Evolutionary conservation across 2,329 filamentous ascomycete genomes (phyloP).

Genomic region (Aspergillus arachidicola): DNA sequence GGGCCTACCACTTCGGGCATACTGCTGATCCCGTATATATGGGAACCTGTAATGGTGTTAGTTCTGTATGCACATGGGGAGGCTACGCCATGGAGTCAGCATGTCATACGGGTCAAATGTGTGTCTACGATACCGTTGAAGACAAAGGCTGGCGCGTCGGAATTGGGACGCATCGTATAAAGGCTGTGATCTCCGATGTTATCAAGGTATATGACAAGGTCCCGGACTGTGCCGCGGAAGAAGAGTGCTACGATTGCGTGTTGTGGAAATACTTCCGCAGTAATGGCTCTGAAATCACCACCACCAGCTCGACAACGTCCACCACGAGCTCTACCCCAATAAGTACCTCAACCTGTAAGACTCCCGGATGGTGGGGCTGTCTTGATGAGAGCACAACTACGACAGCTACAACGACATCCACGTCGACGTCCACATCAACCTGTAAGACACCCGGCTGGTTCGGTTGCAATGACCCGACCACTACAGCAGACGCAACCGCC

Average conservation of each 20-base stretch:
- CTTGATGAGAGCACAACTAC: conserved; percentile 53
- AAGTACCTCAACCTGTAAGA: conserved; percentile 83
- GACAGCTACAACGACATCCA: conserved; percentile 35
- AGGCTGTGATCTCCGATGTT: conserved; percentile 83
- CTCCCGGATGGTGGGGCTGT: conserved; percentile 85
- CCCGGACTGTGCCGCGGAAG: conserved; percentile 74
- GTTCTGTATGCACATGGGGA: conserved; percentile 83
- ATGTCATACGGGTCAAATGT: conserved; percentile 89
- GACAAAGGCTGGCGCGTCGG: conserved; percentile 92
- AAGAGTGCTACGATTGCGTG: conserved; percentile 83
- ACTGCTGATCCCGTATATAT: conserved; percentile 95
- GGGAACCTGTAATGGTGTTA: conserved; percentile 88
- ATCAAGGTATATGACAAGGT: conserved; percentile 80
- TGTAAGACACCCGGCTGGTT: conserved; percentile 49
- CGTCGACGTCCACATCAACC: conserved; percentile 39
- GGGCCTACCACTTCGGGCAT: conserved; percentile 88
- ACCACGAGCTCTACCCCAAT: conserved; percentile 51
- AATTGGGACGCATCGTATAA: conserved; percentile 88
- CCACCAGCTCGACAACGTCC: conserved; percentile 60
- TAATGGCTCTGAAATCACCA: conserved; percentile 75
- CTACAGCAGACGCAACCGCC: conserved; percentile 24
- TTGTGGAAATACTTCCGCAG: conserved; percentile 95
- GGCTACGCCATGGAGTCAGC: conserved; percentile 91
- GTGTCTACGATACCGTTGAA: conserved; percentile 87
- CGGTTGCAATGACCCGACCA: conserved; percentile 45